Evolutionary conservation across 1,284 basidiomycete genomes (phyloP).

Genomic region (Erythrobasidium hasegawianum): DNA sequence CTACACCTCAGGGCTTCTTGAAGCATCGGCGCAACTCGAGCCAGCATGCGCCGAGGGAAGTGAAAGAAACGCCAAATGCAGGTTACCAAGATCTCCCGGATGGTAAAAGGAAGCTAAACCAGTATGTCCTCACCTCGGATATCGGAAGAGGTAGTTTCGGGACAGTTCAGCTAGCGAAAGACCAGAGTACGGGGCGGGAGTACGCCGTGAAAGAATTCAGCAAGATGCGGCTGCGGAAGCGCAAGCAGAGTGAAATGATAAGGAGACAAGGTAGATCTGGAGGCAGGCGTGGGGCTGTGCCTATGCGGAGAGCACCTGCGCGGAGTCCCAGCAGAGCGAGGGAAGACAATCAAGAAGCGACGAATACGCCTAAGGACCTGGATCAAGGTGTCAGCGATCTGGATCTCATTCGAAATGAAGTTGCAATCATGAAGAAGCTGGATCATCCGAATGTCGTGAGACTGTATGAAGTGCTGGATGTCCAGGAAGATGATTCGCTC

Average conservation of each 20-base stretch:
- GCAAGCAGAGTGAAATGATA: conserved; percentile 34
- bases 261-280: conserved; percentile 12
- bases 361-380: conserved; percentile 6
- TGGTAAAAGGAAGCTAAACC: conserved; percentile 42
- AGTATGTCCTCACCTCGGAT: conserved; percentile 40
- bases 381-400: conserved; percentile 37
- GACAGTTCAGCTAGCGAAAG: conserved; percentile 41
- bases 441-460: conserved; percentile 50
- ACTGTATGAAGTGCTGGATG: conserved; percentile 58
- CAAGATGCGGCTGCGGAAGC: conserved; percentile 40
- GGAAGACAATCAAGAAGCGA: neutral
- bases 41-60: conserved; percentile 24
- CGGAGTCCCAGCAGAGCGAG: too few relatives aligned
- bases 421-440: conserved; percentile 46
- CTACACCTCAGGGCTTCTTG: conserved; percentile 33
- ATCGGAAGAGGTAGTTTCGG: conserved; percentile 43
- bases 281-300: conserved; percentile 17
- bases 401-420: conserved; percentile 37
- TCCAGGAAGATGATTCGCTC: conserved; percentile 54
- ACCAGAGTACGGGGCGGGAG: conserved; percentile 40
- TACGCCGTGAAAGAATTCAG: conserved; percentile 46
- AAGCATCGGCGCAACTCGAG: conserved; percentile 35
- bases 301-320: conserved; percentile 8
- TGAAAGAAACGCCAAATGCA: conserved; percentile 44
- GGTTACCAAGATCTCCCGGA: conserved; percentile 38